Base-by-base conservation (phyloP, 1,284 basidiomycete genomes). In the Tilletia walkeri region DNA sequence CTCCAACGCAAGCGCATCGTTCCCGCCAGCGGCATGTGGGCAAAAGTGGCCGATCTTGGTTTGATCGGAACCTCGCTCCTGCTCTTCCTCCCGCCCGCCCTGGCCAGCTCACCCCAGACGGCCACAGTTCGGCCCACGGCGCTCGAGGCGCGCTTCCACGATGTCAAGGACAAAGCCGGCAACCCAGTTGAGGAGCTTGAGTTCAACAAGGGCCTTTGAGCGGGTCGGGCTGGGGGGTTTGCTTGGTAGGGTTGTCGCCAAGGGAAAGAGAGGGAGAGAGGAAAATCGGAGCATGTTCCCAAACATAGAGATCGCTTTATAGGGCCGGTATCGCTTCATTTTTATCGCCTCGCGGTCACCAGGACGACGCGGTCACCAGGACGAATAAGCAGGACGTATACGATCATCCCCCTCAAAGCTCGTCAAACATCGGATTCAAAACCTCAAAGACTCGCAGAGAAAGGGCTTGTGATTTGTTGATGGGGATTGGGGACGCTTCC, bases 81-180 rank as follows among this genome's bases (percentile, higher is more conserved):
- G 65, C 75, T 86, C 66, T 87, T 87, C 84, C 81, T 88, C 0
- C 87, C 87, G 0, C 87, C 86, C 6, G 86, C 87, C n/a, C 87
- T 88, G 74, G 87, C 87, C 12, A 85, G 85, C 72, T 88, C 87
- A 82, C 87, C 87, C 4, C 86, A 87, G 72, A 80, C 85, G 14
- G 86, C 85, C 0, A 72, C 72, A 4, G 85, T 86, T 41, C 74
- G 78, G 63, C 81, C 85, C 14, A 78, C 81, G 36, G 84, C 84
- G 72, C 80, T 88, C 12, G 84, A 84, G 67, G 80, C 85, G 66
- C 69, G 76, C 18, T 85, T 84, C 76, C 74, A 84, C 34, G 66
- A 76, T 61, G 80, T 86, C 65, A 78, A 78, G 50, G 79, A 83
- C 50, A 69, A 77, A 10, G 67, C 70, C 7, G 86, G 84, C 0